Evolutionary conservation across 1,284 basidiomycete species (phyloP).

Genomic region (Fomitopsis schrenkii): DNA sequence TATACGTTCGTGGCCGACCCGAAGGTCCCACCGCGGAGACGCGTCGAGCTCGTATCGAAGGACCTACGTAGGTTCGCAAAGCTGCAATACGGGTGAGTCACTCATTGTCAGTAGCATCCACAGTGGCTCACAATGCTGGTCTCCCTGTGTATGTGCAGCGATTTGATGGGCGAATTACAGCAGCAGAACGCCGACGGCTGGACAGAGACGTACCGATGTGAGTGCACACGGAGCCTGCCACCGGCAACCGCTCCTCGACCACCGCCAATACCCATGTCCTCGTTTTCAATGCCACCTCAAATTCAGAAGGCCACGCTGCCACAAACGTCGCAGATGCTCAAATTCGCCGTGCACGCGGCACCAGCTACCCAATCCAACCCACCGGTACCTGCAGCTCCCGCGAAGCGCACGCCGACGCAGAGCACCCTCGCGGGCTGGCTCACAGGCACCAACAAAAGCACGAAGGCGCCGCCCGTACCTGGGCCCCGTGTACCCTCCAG

Average conservation of each 20-base stretch:
- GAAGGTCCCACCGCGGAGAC: constrained; percentile 3
- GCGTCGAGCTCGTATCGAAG: constrained; percentile 10
- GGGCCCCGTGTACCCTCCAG: not conserved
- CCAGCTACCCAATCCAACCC: not conserved
- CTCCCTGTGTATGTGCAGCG: not conserved
- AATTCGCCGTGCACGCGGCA: not conserved
- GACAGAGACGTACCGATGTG: constrained; percentile 8
- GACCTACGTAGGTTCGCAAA: constrained; percentile 9
- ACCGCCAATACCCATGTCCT: not conserved
- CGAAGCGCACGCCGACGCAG: constrained; percentile 12
- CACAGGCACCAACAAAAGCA: not conserved
- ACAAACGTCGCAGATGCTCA: not conserved
- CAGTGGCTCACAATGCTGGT: not conserved
- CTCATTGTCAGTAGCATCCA: not conserved
- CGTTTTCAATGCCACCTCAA: not conserved
- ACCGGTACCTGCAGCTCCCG: not conserved
- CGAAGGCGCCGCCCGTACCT: constrained; percentile 1
- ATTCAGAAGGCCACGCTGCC: not conserved
- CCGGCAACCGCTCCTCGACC: not conserved
- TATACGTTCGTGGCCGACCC: constrained; percentile 22
- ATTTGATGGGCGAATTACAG: not conserved
- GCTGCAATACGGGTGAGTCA: constrained; percentile 16
- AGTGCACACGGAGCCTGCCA: not conserved
- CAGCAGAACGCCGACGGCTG: constrained; percentile 1
- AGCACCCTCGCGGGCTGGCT: constrained; percentile 16